Evolutionary conservation across 495 filamentous ascomycete species (phyloP), one percentile per base, ranked within the genome.

Genomic region (Sordaria brevicollis): DNA sequence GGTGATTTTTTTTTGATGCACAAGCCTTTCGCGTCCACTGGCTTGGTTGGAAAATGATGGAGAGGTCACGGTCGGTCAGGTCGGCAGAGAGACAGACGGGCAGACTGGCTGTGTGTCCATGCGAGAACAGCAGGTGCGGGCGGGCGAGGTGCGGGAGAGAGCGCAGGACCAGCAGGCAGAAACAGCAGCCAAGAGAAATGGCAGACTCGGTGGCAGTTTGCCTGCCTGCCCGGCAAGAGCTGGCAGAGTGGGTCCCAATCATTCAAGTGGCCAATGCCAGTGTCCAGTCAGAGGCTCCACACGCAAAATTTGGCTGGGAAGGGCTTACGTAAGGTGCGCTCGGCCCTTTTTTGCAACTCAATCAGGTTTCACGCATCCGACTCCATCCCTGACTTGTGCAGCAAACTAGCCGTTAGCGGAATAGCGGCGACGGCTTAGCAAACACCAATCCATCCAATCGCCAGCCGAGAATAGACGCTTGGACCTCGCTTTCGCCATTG

Each of bases 1-100:
- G 81, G 82, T 78, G 83, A 82, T 84, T 85, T 85, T 85, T 85
- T 85, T 84, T 81, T 78, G 83, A 84, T 84, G 82, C 82, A 81
- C 78, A 76, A 80, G 78, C 83, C 80, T 79, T n/a, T 81, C 81
- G 77, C 69, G 49, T 62, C 49, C 49, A 62, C 49, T 62, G 49
- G 49, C 49, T 62, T 62, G 49, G 49, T 62, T 62, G 49, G 49
- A 62, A 62, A 83, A 79, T 82, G 82, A 83, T 82, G 83, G 81
- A 83, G 82, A 81, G 82, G 81, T 83, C 81, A 85, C 80, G 82
- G 49, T 62, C 49, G 49, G 49, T 62, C 49, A 62, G 49, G 49
- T 62, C 25, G 43, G 43, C 43, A 54, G 43, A 49, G 41, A 54
- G 41, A 49, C 41, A n/a, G 15, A 49, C 19, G n/a, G n/a, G n/a